Percentiles rank a stretch among this genome's conserved stretches.
phyloP scores from a whole-genome alignment of 2,329 filamentous ascomycete genomes.

The Cladosporium sp. region DNA sequence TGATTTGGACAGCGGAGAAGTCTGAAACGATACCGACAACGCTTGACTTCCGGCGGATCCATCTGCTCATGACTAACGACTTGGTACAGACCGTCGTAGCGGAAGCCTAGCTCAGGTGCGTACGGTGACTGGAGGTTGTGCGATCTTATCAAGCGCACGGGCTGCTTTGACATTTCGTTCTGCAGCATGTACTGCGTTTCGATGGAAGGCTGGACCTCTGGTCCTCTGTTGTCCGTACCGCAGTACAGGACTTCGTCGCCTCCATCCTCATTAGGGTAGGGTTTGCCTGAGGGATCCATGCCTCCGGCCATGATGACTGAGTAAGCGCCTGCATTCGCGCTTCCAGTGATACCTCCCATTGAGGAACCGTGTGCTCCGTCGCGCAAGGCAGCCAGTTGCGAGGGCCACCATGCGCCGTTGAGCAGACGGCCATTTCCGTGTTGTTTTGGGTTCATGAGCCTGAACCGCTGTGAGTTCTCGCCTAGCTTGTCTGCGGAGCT shows the following conservation, averaged over 20 bases:
- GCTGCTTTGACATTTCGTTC: slow-evolving; percentile 32
- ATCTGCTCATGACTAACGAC: slow-evolving; percentile 38
- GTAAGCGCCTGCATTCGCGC: slow-evolving; percentile 43
- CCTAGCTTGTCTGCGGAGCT: slow-evolving; percentile 14
- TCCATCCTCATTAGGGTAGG: slow-evolving; percentile 48
- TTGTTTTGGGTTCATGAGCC: slow-evolving; percentile 28
- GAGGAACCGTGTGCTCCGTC: slow-evolving; percentile 51
- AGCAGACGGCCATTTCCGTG: slow-evolving; percentile 40
- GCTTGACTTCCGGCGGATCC: slow-evolving; percentile 36
- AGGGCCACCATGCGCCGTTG: slow-evolving; percentile 53
- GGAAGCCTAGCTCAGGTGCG: slow-evolving; percentile 45
- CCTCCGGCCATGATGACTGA: slow-evolving; percentile 52
- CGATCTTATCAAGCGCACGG: slow-evolving; percentile 51
- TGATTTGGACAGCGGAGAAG: slow-evolving; percentile 43
- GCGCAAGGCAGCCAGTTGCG: slow-evolving; percentile 47
- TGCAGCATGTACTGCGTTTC: slow-evolving; percentile 43
- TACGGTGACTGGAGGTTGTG: slow-evolving; percentile 39
- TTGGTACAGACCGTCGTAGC: slow-evolving; percentile 56
- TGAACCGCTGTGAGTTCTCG: slow-evolving; percentile 19
- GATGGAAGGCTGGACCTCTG: slow-evolving; percentile 23
- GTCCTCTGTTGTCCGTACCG: slow-evolving; percentile 41
- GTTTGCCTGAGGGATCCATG: slow-evolving; percentile 15
- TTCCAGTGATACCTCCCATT: slow-evolving; percentile 51
- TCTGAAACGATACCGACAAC: slow-evolving; percentile 46
- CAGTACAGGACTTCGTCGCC: slow-evolving; percentile 50